phyloP scores from a whole-genome alignment of 805 yeast genomes.

The Wickerhamiella occidentalis region DNA sequence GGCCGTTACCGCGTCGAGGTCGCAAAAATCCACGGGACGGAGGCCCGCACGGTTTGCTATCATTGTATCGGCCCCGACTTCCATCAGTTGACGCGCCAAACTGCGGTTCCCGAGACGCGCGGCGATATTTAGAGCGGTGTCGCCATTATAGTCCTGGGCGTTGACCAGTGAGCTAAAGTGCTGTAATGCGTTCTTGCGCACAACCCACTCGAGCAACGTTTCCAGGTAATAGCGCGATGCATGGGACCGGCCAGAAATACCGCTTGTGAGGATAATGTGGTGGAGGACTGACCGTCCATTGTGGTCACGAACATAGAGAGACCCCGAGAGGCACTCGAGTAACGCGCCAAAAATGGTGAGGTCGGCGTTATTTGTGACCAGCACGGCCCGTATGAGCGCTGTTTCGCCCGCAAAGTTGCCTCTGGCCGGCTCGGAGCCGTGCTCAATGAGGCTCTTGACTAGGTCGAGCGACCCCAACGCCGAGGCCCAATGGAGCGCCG shows the following conservation, averaged over 20 bases:
- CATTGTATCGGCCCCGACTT: conserved; percentile 75
- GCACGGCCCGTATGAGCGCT: conserved; percentile 70
- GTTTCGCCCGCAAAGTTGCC: conserved; percentile 82
- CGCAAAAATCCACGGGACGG: conserved; percentile 74
- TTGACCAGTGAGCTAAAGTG: conserved; percentile 61
- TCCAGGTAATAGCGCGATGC: conserved; percentile 66
- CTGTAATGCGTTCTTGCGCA: conserved; percentile 40
- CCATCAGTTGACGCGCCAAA: conserved; percentile 67
- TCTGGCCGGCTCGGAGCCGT: conserved; percentile 55
- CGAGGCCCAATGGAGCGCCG: conserved; percentile 93
- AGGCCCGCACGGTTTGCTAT: conserved; percentile 77
- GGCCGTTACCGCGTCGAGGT: background rate
- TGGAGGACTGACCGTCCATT: conserved; percentile 74
- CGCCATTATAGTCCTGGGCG: conserved; percentile 86
- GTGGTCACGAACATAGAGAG: conserved; percentile 50
- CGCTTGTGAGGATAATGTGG: conserved; percentile 72
- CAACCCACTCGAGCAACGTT: conserved; percentile 66
- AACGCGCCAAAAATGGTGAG: conserved; percentile 59
- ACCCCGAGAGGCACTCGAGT: conserved; percentile 64
- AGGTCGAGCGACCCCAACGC: conserved; percentile 69
- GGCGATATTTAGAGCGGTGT: conserved; percentile 86
- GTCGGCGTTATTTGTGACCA: conserved; percentile 74
- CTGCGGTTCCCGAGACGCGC: conserved; percentile 77
- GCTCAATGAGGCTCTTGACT: conserved; percentile 53
- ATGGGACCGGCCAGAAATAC: conserved; percentile 57